Evolutionary conservation across 1,284 basidiomycete species (phyloP).

Genomic region (Irpex lacteus): DNA sequence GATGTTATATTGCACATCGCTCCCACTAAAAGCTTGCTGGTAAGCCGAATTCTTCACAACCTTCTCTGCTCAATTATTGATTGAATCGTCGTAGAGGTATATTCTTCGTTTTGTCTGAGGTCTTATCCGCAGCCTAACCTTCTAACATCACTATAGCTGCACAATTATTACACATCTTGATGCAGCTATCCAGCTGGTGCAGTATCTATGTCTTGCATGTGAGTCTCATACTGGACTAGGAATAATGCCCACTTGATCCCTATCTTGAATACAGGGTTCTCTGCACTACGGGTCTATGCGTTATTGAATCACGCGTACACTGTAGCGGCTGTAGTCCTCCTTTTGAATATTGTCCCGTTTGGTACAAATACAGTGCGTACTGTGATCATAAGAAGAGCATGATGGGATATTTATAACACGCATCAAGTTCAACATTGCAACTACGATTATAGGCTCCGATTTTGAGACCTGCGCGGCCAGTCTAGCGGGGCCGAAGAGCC

Average conservation of each 20-base stretch:
- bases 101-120: too few species aligned
- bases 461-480: neutral
- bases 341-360: neutral
- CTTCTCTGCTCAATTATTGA: too few species aligned
- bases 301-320: neutral
- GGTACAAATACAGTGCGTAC: neutral
- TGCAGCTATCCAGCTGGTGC: neutral
- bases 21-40: too few species aligned
- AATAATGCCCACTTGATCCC: too few species aligned
- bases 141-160: neutral
- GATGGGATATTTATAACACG: neutral
- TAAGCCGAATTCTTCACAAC: too few species aligned
- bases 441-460: neutral
- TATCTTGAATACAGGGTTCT: neutral
- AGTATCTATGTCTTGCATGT: neutral
- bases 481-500: too few species aligned
- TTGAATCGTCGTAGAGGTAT: too few species aligned
- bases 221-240: neutral
- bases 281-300: neutral
- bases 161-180: neutral
- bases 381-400: too few species aligned
- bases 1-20: neutral
- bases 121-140: too few species aligned
- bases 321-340: neutral
- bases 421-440: neutral